These are phyloP conservation scores for Vachellia pachyceras DNA, from an alignment of 306 rosid genomes.

Conservation along the genomic window DNA sequence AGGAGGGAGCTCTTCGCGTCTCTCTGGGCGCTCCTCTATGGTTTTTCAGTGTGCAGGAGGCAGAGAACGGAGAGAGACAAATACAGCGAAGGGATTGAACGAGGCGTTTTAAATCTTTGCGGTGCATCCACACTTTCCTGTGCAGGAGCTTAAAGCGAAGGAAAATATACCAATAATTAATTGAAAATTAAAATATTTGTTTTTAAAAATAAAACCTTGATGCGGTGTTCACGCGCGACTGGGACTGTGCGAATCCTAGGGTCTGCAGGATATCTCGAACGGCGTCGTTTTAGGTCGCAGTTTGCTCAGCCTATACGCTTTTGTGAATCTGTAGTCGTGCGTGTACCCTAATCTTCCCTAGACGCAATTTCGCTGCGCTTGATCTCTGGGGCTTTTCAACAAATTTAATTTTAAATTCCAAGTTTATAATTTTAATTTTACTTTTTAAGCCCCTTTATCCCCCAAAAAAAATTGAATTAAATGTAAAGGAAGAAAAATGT, in stretches of 20 bases:
- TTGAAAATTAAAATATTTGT: neutral
- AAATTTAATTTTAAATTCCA: neutral
- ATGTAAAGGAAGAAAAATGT: neutral
- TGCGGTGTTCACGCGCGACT: constrained; percentile 31
- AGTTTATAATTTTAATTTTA: neutral
- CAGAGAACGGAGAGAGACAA: constrained; percentile 32
- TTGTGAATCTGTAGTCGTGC: neutral
- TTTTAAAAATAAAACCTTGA: neutral
- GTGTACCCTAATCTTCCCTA: neutral
- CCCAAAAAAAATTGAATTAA: neutral
- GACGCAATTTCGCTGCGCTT: neutral
- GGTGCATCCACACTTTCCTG: constrained; percentile 33
- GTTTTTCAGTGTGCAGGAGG: constrained; percentile 42
- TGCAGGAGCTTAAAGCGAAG: constrained; percentile 1
- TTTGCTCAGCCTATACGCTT: neutral
- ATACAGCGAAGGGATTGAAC: constrained; percentile 37
- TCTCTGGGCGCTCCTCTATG: constrained; percentile 40
- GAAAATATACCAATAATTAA: neutral
- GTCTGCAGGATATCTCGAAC: neutral
- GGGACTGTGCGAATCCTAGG: neutral
- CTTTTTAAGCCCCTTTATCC: neutral
- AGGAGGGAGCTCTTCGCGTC: constrained; percentile 51
- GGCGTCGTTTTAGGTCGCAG: neutral
- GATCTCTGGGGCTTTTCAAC: neutral
- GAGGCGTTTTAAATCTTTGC: constrained; percentile 61